phyloP scores from a whole-genome alignment of 495 filamentous ascomycete species.

The Aspergillus ostianus region DNA sequence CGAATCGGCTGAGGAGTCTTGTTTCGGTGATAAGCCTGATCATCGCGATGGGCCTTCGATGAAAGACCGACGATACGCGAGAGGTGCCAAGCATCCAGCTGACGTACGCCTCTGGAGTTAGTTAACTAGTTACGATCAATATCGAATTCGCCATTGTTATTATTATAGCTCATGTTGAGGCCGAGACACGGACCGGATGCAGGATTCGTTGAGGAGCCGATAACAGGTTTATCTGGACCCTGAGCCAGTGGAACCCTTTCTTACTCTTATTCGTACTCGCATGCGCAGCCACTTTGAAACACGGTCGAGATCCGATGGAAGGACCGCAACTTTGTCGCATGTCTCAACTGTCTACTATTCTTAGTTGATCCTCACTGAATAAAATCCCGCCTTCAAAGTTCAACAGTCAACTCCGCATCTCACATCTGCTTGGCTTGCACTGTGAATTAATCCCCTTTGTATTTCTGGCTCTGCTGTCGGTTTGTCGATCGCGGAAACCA shows the following conservation, averaged over 20 bases:
- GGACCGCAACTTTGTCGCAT: neutral
- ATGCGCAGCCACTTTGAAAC: neutral
- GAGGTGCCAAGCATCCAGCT: neutral
- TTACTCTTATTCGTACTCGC: neutral
- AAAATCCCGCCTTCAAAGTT: neutral
- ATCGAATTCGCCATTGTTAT: too few species aligned
- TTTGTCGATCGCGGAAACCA: neutral
- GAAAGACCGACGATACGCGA: neutral
- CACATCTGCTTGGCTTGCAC: neutral
- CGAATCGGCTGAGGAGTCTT: neutral
- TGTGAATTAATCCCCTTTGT: neutral
- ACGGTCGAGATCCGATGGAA: neutral
- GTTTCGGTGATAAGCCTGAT: neutral
- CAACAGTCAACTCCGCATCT: too few species aligned
- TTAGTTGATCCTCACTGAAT: neutral
- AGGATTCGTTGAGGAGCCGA: too few species aligned
- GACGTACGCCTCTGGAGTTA: neutral
- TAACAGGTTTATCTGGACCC: neutral
- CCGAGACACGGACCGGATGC: too few species aligned
- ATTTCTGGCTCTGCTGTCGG: neutral
- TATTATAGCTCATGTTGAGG: neutral
- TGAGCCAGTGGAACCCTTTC: neutral
- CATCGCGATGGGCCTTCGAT: neutral
- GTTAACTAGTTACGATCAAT: too few species aligned
- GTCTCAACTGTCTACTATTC: neutral